These are phyloP conservation scores for Colletotrichum sp. DNA, from an alignment of 2,329 filamentous ascomycete species.

Conservation along the genomic window DNA sequence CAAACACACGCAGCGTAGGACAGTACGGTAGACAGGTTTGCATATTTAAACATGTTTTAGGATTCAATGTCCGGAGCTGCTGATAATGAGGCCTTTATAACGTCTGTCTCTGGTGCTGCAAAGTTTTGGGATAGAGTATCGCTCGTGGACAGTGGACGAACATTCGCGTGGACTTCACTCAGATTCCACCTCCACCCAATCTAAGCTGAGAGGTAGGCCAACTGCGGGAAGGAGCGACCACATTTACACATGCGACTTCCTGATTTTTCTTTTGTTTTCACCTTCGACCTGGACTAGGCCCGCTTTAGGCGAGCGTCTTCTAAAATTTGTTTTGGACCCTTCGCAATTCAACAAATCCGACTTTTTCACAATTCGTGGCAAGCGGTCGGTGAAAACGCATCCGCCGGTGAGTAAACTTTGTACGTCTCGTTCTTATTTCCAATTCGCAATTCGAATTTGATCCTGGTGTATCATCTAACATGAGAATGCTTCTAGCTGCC, in stretches of 20 bases:
- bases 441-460: background rate
- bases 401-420: rapidly evolving
- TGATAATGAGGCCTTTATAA: no score
- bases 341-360: background rate
- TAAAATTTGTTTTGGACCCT: background rate
- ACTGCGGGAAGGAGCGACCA: background rate
- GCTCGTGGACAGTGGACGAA: background rate
- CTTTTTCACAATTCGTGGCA: background rate
- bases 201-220: background rate
- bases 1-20: no score
- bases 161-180: background rate
- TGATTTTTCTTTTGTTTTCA: background rate
- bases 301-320: background rate
- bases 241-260: background rate
- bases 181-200: background rate
- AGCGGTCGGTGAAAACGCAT: background rate
- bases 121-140: background rate
- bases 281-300: background rate
- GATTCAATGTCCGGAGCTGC: no score
- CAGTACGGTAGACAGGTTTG: no score
- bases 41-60: no score
- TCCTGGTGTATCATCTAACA: background rate
- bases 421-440: background rate
- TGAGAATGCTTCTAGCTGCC: rapidly evolving
- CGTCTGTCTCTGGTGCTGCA: background rate